Percentiles rank a stretch among this genome's conserved stretches.
These are phyloP conservation scores for Coemansia sp. DNA, from an alignment of 192 early-diverging fungal species.

Conservation along the genomic window DNA sequence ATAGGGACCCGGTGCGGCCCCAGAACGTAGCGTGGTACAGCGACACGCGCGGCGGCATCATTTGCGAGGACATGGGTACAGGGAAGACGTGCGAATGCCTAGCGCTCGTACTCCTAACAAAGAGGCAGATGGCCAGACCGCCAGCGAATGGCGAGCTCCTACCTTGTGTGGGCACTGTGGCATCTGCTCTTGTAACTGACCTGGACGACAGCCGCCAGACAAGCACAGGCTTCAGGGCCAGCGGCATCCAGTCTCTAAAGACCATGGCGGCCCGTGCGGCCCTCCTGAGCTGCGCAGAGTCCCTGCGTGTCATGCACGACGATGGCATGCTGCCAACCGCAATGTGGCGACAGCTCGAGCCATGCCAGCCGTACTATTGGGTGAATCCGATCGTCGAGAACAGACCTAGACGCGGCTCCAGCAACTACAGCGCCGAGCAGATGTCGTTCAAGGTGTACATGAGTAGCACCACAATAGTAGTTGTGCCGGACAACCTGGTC, in stretches of 20 bases:
- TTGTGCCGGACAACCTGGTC: slow-evolving; percentile 74
- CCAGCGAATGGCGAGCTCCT: slow-evolving; percentile 33
- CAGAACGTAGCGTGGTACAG: slow-evolving; percentile 44
- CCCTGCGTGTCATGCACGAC: slow-evolving; percentile 45
- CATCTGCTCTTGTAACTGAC: slow-evolving; percentile 29
- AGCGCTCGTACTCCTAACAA: slow-evolving; percentile 63
- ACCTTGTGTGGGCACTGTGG: slow-evolving; percentile 43
- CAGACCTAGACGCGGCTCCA: slow-evolving; percentile 15
- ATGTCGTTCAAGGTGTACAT: slow-evolving; percentile 57
- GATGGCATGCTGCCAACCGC: slow-evolving; percentile 47
- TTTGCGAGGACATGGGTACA: slow-evolving; percentile 90
- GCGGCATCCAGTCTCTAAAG: slow-evolving; percentile 22
- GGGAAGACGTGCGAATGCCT: slow-evolving; percentile 78
- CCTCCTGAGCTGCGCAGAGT: slow-evolving; percentile 51
- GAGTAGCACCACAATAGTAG: slow-evolving; percentile 66
- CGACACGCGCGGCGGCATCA: slow-evolving; percentile 63
- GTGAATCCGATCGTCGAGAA: slow-evolving; percentile 36
- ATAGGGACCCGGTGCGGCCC: slow-evolving; percentile 24
- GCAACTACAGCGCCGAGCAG: slow-evolving; percentile 6
- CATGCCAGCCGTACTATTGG: slow-evolving; percentile 60
- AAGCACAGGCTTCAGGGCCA: neutral
- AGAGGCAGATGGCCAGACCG: slow-evolving; percentile 56
- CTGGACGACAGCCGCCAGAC: neutral
- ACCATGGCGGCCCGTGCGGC: slow-evolving; percentile 50
- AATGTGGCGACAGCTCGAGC: slow-evolving; percentile 41